Conservation (phyloP, 768 basidiomycete species). For the Cantharellus cinnabarinus region DNA sequence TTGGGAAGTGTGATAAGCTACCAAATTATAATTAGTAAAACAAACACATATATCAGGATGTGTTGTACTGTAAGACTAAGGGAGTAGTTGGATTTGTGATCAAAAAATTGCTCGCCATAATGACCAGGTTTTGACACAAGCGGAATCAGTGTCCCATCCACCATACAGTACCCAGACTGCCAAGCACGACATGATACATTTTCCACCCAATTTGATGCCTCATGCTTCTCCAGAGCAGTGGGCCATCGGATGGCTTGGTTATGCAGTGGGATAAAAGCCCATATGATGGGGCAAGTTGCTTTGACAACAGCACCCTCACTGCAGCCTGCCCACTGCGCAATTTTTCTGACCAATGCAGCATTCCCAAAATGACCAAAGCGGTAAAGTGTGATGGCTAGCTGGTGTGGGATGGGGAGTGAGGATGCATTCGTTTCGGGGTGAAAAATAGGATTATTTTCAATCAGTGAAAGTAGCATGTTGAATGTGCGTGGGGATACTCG, state of each 20-base stretch:
- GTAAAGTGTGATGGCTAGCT: too few species aligned
- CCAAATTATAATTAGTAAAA: too few species aligned
- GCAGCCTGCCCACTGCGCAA: slow-evolving; percentile 22
- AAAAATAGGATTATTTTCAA: too few species aligned
- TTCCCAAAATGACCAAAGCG: slow-evolving; percentile 9
- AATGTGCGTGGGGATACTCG: too few species aligned
- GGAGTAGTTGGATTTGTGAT: slow-evolving; percentile 8
- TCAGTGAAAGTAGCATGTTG: too few species aligned
- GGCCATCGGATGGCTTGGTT: slow-evolving; percentile 14
- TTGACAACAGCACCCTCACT: slow-evolving; percentile 17
- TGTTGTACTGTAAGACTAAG: slow-evolving; percentile 16
- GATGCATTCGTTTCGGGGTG: too few species aligned
- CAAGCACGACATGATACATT: slow-evolving; percentile 12
- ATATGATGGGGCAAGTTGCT: slow-evolving; percentile 18
- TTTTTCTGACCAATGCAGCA: slow-evolving; percentile 15
- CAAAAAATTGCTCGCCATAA: slow-evolving; percentile 1
- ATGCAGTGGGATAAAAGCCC: slow-evolving; percentile 16
- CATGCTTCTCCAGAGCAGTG: slow-evolving; percentile 17
- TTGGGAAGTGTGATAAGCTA: too few species aligned
- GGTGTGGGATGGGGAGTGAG: too few species aligned
- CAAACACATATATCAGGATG: too few species aligned
- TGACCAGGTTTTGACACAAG: slow-evolving; percentile 13
- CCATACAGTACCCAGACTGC: slow-evolving; percentile 16
- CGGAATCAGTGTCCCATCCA: slow-evolving; percentile 18
- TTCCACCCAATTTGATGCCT: slow-evolving; percentile 22